Conservation (phyloP, 768 basidiomycete genomes). For the Agaricus blazei region DNA sequence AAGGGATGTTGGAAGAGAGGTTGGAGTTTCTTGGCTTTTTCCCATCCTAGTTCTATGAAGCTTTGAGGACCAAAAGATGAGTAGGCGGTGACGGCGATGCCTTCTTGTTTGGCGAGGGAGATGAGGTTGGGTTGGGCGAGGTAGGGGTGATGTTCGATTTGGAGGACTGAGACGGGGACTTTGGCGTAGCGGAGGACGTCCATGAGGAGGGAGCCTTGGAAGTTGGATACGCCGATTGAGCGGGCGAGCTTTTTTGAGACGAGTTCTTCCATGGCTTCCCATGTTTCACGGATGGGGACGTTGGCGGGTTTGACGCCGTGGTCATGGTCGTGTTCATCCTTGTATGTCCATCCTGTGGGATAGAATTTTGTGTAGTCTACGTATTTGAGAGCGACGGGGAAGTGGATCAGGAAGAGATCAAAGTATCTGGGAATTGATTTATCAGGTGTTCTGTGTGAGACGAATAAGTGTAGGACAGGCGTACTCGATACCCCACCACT, state of each 20-base stretch:
- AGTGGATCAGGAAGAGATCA: slow-evolving; percentile 79
- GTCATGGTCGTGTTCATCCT: slow-evolving; percentile 20
- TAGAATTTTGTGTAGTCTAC: slow-evolving; percentile 73
- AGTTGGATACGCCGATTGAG: slow-evolving; percentile 81
- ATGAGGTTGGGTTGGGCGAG: slow-evolving; percentile 56
- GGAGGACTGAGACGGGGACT: slow-evolving; percentile 63
- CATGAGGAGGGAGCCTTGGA: slow-evolving; percentile 62
- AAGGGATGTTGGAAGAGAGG: slow-evolving; percentile 49
- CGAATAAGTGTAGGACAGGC: slow-evolving; percentile 9
- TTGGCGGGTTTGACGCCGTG: slow-evolving; percentile 56
- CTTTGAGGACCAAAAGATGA: slow-evolving; percentile 37
- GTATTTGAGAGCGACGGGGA: slow-evolving; percentile 78
- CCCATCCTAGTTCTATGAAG: slow-evolving; percentile 63
- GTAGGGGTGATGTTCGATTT: slow-evolving; percentile 70
- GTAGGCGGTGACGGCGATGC: slow-evolving; percentile 65
- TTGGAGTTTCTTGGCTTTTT: slow-evolving; percentile 44
- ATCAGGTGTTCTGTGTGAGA: not conserved
- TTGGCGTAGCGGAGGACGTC: slow-evolving; percentile 80
- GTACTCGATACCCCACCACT: slow-evolving; percentile 72
- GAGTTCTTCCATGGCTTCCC: slow-evolving; percentile 77
- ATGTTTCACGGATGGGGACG: slow-evolving; percentile 78
- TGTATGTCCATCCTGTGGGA: slow-evolving; percentile 84
- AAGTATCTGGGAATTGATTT: slow-evolving; percentile 41
- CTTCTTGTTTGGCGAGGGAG: slow-evolving; percentile 47
- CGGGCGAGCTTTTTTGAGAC: slow-evolving; percentile 65